Evolutionary conservation across 352 stramenopile genomes (phyloP).

Genomic region (Thraustotheca clavata): DNA sequence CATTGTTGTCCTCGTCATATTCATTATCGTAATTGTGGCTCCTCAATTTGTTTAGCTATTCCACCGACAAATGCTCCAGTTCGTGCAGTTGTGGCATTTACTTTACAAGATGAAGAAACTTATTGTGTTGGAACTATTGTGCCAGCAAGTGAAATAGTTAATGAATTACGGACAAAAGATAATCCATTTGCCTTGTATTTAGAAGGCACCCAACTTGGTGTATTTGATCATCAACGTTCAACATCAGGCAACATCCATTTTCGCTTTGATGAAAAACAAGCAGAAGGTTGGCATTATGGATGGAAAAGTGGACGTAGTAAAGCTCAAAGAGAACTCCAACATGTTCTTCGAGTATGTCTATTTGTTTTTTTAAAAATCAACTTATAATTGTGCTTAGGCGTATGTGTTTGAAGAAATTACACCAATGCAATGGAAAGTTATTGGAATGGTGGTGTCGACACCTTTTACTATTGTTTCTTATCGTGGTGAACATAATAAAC

Average conservation of each 20-base stretch:
- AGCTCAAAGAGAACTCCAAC: conserved; percentile 30
- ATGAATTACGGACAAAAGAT: not conserved
- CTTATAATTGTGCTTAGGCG: not conserved
- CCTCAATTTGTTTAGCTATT: not conserved
- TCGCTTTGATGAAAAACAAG: conserved; percentile 31
- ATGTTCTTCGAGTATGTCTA: conserved; percentile 28
- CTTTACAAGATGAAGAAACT: not conserved
- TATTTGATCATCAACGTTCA: no score
- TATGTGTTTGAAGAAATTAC: conserved; percentile 28
- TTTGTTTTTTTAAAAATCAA: not conserved
- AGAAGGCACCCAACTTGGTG: not conserved
- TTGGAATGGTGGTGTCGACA: conserved; percentile 28
- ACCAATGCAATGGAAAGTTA: conserved; percentile 25
- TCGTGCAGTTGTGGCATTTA: not conserved
- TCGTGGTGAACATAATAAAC: conserved; percentile 31
- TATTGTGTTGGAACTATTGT: not conserved
- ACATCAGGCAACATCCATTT: conserved; percentile 4
- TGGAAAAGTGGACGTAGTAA: conserved; percentile 52
- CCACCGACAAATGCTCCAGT: not conserved
- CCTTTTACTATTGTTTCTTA: conserved; percentile 35
- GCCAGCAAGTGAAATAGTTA: not conserved
- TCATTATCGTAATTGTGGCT: conserved; percentile 41
- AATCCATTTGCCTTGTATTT: not conserved
- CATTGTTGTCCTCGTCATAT: conserved; percentile 46
- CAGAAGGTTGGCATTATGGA: conserved; percentile 44